Base-by-base conservation (phyloP, 1,284 basidiomycete genomes). In the Hypsizygus ulmarius region DNA sequence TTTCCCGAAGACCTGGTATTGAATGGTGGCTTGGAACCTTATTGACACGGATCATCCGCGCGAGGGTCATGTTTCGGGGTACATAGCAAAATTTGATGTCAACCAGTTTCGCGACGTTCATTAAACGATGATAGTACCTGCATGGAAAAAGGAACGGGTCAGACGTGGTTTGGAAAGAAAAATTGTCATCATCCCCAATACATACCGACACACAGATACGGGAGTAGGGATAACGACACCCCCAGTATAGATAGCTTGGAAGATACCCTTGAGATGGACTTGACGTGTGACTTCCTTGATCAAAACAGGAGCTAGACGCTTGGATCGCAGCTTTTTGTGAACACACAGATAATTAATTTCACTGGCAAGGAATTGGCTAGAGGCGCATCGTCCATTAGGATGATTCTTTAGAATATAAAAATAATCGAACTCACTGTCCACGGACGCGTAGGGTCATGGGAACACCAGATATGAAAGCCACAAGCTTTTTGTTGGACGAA, bases 341-440 rank as follows among this genome's bases (percentile, higher is more conserved):
- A 98, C 87, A 61, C 94, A 97, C 42, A 99, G 84, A 69, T 95
- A 99, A 70, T 99, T 99, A 73, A 99, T 96, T 70, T 99, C 97
- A 59, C 86, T 85, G 29, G 84, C 80, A 34, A 71, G 71, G 61
- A 97, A 77, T 6, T 75, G 70, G 48, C 92, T 96, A 54, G 21
- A 35, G 21, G 18, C 9, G 28, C 6, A 18, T 4, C 8, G 6
- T 33, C 34, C 30, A 35, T 32, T 2, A 35, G 30, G 21, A 25
- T 16, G 10, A 16, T 15, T 35, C 10, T 3, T 33, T 19, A 12
- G 16, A 7, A 11, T 2, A 27, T 19, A 27, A 14, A 0, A 18
- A 10, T 11, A 12, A 16, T 19, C 2, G n/a, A 16, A 69, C 86
- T 65, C 59, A 95, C 94, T 86, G 83, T 52, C 77, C 70, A 39